These are phyloP conservation scores for Uronychia binucleata DNA, from an alignment of 73 alveolate genomes.

Conservation along the genomic window DNA sequence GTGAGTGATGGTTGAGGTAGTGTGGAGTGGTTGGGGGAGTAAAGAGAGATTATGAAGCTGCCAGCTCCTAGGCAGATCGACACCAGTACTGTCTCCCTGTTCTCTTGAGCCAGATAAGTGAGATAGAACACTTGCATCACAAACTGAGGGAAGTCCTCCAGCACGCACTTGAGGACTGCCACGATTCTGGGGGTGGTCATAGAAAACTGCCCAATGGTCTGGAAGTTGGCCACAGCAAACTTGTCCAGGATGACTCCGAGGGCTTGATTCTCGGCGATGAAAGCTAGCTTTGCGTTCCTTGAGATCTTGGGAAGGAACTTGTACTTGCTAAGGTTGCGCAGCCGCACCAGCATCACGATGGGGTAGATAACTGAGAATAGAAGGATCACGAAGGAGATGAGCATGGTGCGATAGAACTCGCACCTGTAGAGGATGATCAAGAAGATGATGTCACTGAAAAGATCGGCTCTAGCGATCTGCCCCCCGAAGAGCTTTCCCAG, in stretches of 20 bases:
- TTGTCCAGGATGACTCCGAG: neutral
- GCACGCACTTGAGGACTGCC: constrained; percentile 1
- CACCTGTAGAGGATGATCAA: neutral
- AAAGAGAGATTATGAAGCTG: neutral
- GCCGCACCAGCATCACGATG: neutral
- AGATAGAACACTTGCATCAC: neutral
- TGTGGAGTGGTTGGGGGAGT: too few species aligned
- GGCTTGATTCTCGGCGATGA: neutral
- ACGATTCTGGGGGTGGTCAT: neutral
- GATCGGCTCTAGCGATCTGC: neutral
- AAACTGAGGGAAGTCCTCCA: constrained; percentile 9
- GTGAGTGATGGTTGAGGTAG: too few species aligned
- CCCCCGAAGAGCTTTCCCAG: neutral
- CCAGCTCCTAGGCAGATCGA: neutral
- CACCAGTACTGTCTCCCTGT: neutral
- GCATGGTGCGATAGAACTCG: neutral
- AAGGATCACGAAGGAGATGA: neutral
- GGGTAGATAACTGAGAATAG: neutral
- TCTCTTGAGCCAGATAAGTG: neutral
- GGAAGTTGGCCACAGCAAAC: neutral
- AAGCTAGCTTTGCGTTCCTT: constrained; percentile 9
- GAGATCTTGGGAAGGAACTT: neutral
- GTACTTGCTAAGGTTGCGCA: neutral
- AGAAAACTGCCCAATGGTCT: neutral
- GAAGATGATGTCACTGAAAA: neutral